A percentile compares a stretch with the other conserved stretches of the same genome.
Conservation (phyloP, 2,329 filamentous ascomycete genomes). For the Pseudogymnoascus sp. region DNA sequence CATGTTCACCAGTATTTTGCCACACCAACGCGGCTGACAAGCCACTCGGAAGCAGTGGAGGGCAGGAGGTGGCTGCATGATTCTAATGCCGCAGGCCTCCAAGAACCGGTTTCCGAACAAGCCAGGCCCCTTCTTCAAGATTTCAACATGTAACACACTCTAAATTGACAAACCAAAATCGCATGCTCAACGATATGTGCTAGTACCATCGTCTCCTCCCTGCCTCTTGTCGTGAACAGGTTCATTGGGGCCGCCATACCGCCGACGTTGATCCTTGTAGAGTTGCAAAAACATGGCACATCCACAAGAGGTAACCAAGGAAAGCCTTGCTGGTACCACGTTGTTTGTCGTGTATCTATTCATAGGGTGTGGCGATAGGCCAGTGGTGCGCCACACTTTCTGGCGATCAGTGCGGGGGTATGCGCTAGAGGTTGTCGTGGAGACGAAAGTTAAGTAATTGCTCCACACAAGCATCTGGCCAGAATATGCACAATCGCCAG, state of each 20-base stretch:
- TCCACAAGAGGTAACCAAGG: not conserved
- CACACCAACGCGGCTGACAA: not conserved
- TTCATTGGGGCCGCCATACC: not conserved
- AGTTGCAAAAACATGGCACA: constrained; percentile 2
- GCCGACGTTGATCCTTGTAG: not conserved
- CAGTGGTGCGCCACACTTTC: not conserved
- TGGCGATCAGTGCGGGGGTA: not conserved
- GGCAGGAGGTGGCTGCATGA: not conserved
- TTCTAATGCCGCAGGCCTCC: not conserved
- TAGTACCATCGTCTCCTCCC: not conserved
- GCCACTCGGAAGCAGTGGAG: not conserved
- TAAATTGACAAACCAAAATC: not conserved
- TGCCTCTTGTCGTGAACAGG: not conserved
- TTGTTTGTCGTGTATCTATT: not conserved
- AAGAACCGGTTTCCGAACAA: not conserved
- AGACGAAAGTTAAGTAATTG: not conserved
- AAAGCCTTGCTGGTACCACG: not conserved
- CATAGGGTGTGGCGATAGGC: not conserved
- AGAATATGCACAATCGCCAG: not conserved
- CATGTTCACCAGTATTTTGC: not conserved
- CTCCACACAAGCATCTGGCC: not conserved
- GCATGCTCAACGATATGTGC: not conserved
- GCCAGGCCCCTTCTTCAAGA: not conserved
- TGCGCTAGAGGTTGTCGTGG: not conserved
- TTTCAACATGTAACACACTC: not conserved